phyloP scores from a whole-genome alignment of 2,329 filamentous ascomycete species.

The Trichophyton mentagrophytes region DNA sequence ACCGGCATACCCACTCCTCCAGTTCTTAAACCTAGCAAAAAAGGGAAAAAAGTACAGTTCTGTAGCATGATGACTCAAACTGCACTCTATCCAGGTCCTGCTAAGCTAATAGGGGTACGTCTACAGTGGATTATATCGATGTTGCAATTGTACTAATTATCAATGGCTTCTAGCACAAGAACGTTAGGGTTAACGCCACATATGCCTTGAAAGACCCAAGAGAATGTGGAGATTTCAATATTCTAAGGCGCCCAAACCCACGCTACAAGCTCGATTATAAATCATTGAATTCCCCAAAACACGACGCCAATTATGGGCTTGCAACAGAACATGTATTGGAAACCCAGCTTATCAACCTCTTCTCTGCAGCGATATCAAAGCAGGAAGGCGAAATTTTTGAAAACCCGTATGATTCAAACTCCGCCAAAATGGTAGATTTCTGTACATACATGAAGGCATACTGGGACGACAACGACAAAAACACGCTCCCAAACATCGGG shows the following conservation, averaged over 20 bases:
- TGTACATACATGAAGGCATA: neutral
- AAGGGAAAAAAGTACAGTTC: neutral
- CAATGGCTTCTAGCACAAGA: neutral
- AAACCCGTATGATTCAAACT: neutral
- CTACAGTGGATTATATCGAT: neutral
- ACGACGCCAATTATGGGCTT: neutral
- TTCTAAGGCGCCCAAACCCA: neutral
- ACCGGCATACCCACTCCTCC: too few relatives aligned
- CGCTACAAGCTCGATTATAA: neutral
- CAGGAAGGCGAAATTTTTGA: rapidly evolving
- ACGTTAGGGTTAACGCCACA: neutral
- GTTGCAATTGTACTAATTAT: neutral
- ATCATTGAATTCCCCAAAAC: neutral
- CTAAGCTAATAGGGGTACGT: neutral
- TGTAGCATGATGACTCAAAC: neutral
- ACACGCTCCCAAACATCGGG: neutral
- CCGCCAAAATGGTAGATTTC: neutral
- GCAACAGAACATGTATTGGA: neutral
- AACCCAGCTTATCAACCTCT: neutral
- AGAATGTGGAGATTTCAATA: neutral
- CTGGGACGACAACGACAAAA: neutral
- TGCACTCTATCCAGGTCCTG: neutral
- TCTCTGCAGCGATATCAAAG: neutral
- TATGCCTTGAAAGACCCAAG: neutral
- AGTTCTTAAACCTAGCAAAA: neutral